Percentiles rank a stretch among this genome's conserved stretches.
phyloP scores from a whole-genome alignment of 2,329 filamentous ascomycete species.

The Diaporthe capsici region DNA sequence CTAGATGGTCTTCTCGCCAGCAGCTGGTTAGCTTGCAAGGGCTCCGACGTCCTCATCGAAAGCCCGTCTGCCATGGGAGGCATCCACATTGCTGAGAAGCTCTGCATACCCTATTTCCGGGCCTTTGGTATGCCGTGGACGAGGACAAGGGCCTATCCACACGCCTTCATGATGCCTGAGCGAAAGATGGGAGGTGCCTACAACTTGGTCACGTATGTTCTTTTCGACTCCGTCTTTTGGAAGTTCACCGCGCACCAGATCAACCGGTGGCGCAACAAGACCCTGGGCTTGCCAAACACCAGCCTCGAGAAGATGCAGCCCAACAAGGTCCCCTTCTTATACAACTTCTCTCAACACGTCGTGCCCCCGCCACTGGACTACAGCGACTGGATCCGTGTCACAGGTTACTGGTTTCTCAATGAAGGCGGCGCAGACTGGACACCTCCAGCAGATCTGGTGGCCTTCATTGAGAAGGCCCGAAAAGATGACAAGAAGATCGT shows the following conservation, averaged over 20 bases:
- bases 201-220: slow-evolving; percentile 94
- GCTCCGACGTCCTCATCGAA: slow-evolving; percentile 91
- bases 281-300: slow-evolving; percentile 84
- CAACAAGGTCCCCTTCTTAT: slow-evolving; percentile 98
- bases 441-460: slow-evolving; percentile 80
- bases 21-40: slow-evolving; percentile 87
- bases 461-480: slow-evolving; percentile 88
- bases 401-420: slow-evolving; percentile 97
- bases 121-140: slow-evolving; percentile 99
- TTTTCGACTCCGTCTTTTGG: slow-evolving; percentile 99
- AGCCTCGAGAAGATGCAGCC: slow-evolving; percentile 91
- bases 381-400: slow-evolving; percentile 97
- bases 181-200: slow-evolving; percentile 96
- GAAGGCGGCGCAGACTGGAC: slow-evolving; percentile 76
- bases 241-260: slow-evolving; percentile 91
- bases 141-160: slow-evolving; percentile 92
- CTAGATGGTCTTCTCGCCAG: slow-evolving; percentile 89
- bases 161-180: slow-evolving; percentile 94
- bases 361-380: slow-evolving; percentile 96
- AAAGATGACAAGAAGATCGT: slow-evolving; percentile 90
- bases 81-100: slow-evolving; percentile 95
- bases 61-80: slow-evolving; percentile 97
- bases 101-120: slow-evolving; percentile 94
- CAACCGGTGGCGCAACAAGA: slow-evolving; percentile 90
- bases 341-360: slow-evolving; percentile 95